Base-by-base conservation (phyloP, 2,329 filamentous ascomycete species). In the Zymoseptoria passerinii region DNA sequence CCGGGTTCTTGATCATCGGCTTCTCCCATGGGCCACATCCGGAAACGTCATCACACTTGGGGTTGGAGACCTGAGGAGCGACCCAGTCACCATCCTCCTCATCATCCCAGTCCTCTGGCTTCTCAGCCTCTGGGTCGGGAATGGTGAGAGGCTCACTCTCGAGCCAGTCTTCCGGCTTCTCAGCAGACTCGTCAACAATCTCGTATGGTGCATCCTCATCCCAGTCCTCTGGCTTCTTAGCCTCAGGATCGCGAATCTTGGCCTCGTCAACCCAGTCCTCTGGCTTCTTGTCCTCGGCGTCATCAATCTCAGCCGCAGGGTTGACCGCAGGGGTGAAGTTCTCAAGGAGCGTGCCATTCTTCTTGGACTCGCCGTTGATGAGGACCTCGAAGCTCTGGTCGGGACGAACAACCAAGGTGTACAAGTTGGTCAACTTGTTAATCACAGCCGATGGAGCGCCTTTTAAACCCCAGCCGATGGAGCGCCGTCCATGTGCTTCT, bases 21-120 rank as follows among this genome's bases (percentile, higher is more conserved):
- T 89, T 85, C 69, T 86, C 82, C 94, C 94, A 99, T 70, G 88
- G 84, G 70, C 94, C 94, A 76, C 94, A 97, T 72, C 94, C 94
- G 79, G 92, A 92, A 66, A 81, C 89, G 59, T 97, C 92, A 65
- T 86, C 84, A 73, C 94, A 97, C 85, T 96, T 96, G 76, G 92
- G 89, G 85, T 99, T 97, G 74, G 90, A 83, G 57, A 99, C 85
- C 57, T 86, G 91, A 59, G 92, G 94, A 55, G 92, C 79, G 67
- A 95, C 76, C 91, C 92, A 99, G 81, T 99, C 94, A 76, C 94
- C 94, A 75, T 99, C 94, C 80, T 99, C 94, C 81, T 99, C 94
- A 60, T 99, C 92, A 78, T 96, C 92, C 94, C 94, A 99, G 75
- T 97, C 94, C 79, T 96, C 92, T 63, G 94, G 94, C 87, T 97